A percentile compares a stretch with the other conserved stretches of the same genome.
These are phyloP conservation scores for Phytophthora ramorum DNA, from an alignment of 352 stramenopile species.

Conservation along the genomic window DNA sequence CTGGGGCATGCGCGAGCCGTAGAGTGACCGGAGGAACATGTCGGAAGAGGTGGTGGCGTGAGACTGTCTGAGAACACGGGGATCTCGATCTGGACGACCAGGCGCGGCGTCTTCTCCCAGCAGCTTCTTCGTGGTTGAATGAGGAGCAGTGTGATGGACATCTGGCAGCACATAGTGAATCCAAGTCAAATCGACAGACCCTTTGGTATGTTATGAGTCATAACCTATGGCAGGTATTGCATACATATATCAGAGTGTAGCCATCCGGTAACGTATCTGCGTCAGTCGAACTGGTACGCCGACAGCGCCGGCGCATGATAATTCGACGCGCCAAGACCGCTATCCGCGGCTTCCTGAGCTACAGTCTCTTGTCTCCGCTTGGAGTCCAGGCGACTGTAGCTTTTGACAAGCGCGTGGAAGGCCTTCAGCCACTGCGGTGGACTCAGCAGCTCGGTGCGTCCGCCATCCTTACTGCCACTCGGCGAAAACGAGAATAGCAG, in stretches of 20 bases:
- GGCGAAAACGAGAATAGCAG: constrained; percentile 48
- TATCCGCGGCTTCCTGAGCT: constrained; percentile 17
- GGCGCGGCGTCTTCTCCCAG: constrained; percentile 23
- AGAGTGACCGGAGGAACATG: constrained; percentile 86
- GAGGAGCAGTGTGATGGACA: constrained; percentile 9
- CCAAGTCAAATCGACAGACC: background rate
- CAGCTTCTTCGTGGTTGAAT: constrained; percentile 26
- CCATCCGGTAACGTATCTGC: constrained; percentile 13
- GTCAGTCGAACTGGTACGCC: constrained; percentile 17
- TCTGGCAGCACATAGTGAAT: constrained; percentile 7
- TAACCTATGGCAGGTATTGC: background rate
- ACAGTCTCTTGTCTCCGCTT: constrained; percentile 52
- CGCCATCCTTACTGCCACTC: constrained; percentile 40
- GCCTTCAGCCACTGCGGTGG: constrained; percentile 68
- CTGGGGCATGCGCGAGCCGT: constrained; percentile 82
- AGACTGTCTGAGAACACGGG: background rate
- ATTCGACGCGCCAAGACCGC: background rate
- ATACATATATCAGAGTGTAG: constrained; percentile 3
- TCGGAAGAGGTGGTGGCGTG: background rate
- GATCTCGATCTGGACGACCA: constrained; percentile 11
- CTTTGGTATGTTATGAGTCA: too few species aligned
- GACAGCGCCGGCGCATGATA: constrained; percentile 14
- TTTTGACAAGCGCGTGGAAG: constrained; percentile 66
- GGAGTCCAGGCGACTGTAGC: constrained; percentile 58
- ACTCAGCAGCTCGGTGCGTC: constrained; percentile 61